These are phyloP conservation scores for Naegleria fowleri DNA, from an alignment of 208 protist genomes.

Conservation along the genomic window DNA sequence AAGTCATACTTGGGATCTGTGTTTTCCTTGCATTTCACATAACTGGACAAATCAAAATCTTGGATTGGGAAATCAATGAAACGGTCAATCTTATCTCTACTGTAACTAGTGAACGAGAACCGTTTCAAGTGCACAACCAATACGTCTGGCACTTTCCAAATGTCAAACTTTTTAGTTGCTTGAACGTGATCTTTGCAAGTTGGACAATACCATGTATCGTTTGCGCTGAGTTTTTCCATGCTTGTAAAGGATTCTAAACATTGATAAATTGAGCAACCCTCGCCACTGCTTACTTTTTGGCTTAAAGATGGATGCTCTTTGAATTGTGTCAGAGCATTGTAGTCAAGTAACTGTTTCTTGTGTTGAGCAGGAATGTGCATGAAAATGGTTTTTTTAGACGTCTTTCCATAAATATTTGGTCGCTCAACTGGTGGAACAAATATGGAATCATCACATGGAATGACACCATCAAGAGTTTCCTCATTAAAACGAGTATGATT, in stretches of 20 bases:
- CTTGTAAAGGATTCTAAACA: slow-evolving; percentile 49
- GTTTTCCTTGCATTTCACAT: slow-evolving; percentile 31
- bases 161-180: slow-evolving; percentile 53
- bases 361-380: not conserved
- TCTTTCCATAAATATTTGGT: not conserved
- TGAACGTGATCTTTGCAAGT: slow-evolving; percentile 42
- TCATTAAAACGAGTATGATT: not conserved
- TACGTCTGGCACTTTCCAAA: slow-evolving; percentile 54
- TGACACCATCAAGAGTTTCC: not conserved
- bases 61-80: slow-evolving; percentile 53
- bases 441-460: not conserved
- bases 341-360: not conserved
- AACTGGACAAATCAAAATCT: slow-evolving; percentile 42
- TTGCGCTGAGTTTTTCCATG: slow-evolving; percentile 39
- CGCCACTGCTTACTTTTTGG: not conserved
- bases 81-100: slow-evolving; percentile 54
- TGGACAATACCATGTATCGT: slow-evolving; percentile 58
- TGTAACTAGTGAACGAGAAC: slow-evolving; percentile 46
- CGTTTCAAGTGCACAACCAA: slow-evolving; percentile 61
- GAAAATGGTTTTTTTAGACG: not conserved
- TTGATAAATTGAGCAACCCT: slow-evolving; percentile 12
- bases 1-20: slow-evolving; percentile 60
- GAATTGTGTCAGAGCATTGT: not conserved
- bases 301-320: not conserved
- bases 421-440: not conserved